These are phyloP conservation scores for Solanum neorickii DNA, from an alignment of 257 asterid genomes.

Conservation along the genomic window DNA sequence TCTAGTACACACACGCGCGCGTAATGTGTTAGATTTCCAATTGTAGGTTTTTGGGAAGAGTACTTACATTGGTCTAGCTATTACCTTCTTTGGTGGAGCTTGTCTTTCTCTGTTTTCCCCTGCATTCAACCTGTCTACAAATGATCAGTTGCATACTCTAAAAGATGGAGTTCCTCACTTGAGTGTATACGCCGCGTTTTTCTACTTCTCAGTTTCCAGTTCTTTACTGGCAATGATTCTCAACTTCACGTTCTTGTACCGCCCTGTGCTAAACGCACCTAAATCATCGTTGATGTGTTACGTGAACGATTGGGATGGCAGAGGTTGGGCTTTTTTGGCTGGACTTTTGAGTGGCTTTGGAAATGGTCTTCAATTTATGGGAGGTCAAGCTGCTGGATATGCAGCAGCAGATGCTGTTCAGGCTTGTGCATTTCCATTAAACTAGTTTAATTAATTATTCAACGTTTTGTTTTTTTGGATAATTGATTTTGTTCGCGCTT, in stretches of 20 bases:
- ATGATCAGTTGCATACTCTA: constrained; percentile 71
- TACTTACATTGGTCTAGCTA: constrained; percentile 53
- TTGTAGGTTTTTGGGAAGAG: constrained; percentile 78
- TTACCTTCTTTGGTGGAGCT: constrained; percentile 79
- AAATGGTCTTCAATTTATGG: constrained; percentile 96
- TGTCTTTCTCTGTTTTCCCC: constrained; percentile 87
- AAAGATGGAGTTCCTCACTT: constrained; percentile 54
- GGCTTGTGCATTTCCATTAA: constrained; percentile 21
- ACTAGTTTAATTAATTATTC: background rate
- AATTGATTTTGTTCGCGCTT: background rate
- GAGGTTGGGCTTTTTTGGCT: constrained; percentile 85
- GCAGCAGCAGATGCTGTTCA: constrained; percentile 99
- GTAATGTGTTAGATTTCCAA: background rate
- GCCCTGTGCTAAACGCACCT: constrained; percentile 54
- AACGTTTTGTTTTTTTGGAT: background rate
- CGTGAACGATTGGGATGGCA: constrained; percentile 64
- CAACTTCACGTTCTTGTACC: constrained; percentile 58
- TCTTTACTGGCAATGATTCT: constrained; percentile 60
- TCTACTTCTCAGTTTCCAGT: constrained; percentile 83
- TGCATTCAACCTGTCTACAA: constrained; percentile 84
- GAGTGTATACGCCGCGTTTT: constrained; percentile 76
- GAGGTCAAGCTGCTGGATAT: constrained; percentile 98
- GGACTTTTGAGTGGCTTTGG: constrained; percentile 89
- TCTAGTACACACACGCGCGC: background rate
- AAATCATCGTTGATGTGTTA: constrained; percentile 62